phyloP scores from a whole-genome alignment of 2,329 filamentous ascomycete genomes.

The Fusarium sp. region DNA sequence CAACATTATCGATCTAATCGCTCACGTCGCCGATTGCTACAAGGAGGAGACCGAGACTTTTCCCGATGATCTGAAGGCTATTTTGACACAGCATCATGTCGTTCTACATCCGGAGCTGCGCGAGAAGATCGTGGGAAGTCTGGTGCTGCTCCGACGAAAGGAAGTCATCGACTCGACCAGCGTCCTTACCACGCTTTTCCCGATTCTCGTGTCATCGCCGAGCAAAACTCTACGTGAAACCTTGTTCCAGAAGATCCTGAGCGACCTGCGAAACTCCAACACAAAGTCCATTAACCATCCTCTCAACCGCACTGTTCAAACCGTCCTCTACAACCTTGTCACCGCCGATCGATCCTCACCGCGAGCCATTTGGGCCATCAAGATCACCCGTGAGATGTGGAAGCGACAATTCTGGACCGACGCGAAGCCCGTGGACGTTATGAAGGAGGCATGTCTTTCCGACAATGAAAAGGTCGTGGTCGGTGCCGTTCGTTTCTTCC shows the following conservation, averaged over 20 bases:
- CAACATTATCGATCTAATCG: slow-evolving; percentile 93
- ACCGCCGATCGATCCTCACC: slow-evolving; percentile 87
- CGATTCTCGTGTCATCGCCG: slow-evolving; percentile 90
- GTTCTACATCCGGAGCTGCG: slow-evolving; percentile 86
- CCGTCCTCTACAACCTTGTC: slow-evolving; percentile 91
- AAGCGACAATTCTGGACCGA: slow-evolving; percentile 97
- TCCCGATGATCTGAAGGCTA: slow-evolving; percentile 83
- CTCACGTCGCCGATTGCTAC: slow-evolving; percentile 95
- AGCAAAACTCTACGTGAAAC: slow-evolving; percentile 90
- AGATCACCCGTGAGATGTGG: slow-evolving; percentile 95
- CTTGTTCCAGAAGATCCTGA: slow-evolving; percentile 90
- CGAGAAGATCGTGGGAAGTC: slow-evolving; percentile 93
- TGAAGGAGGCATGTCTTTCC: slow-evolving; percentile 92
- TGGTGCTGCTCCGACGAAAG: slow-evolving; percentile 90
- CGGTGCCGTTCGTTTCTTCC: slow-evolving; percentile 92
- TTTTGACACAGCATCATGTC: slow-evolving; percentile 86
- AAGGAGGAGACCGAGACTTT: slow-evolving; percentile 84
- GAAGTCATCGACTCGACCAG: slow-evolving; percentile 89
- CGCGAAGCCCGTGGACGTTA: slow-evolving; percentile 94
- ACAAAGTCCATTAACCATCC: slow-evolving; percentile 90
- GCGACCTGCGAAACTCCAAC: slow-evolving; percentile 90
- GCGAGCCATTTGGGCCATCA: slow-evolving; percentile 95
- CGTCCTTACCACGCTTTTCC: slow-evolving; percentile 92
- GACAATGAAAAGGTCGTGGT: slow-evolving; percentile 94
- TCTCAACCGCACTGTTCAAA: slow-evolving; percentile 93